phyloP scores from a whole-genome alignment of 371 early-diverging fungal species.

The Syncephalastrum contaminatum region DNA sequence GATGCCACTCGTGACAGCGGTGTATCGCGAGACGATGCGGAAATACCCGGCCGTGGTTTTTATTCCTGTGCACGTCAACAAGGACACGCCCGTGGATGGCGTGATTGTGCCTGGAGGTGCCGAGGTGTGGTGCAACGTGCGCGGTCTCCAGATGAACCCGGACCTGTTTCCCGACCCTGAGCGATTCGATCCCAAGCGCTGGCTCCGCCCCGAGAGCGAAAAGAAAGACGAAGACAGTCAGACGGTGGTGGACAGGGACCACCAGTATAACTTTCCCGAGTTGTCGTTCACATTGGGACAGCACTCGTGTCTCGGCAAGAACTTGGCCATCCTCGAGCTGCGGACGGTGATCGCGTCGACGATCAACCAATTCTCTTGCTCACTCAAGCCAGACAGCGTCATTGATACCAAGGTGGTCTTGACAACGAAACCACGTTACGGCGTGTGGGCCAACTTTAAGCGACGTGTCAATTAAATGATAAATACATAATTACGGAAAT shows the following conservation, averaged over 20 bases:
- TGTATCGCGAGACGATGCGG: slow-evolving; percentile 46
- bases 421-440: slow-evolving; percentile 47
- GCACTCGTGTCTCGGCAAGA: slow-evolving; percentile 47
- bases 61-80: slow-evolving; percentile 50
- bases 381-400: slow-evolving; percentile 24
- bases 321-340: slow-evolving; percentile 45
- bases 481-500: no score
- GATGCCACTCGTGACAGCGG: slow-evolving; percentile 44
- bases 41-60: slow-evolving; percentile 52
- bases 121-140: slow-evolving; percentile 49
- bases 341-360: slow-evolving; percentile 42
- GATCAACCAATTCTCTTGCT: slow-evolving; percentile 34
- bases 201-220: slow-evolving; percentile 21
- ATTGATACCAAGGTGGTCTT: slow-evolving; percentile 46
- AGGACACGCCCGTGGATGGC: slow-evolving; percentile 37
- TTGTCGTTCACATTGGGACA: slow-evolving; percentile 43
- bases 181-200: slow-evolving; percentile 37
- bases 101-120: slow-evolving; percentile 36
- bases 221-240: not conserved
- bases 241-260: slow-evolving; percentile 7
- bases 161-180: slow-evolving; percentile 41
- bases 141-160: slow-evolving; percentile 51
- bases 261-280: slow-evolving; percentile 47
- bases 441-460: slow-evolving; percentile 42
- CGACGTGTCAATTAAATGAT: slow-evolving; percentile 5